Evolutionary conservation across 495 filamentous ascomycete species (phyloP), one percentile per base, ranked within the genome.

Genomic region (Aspergillus nanangensis): DNA sequence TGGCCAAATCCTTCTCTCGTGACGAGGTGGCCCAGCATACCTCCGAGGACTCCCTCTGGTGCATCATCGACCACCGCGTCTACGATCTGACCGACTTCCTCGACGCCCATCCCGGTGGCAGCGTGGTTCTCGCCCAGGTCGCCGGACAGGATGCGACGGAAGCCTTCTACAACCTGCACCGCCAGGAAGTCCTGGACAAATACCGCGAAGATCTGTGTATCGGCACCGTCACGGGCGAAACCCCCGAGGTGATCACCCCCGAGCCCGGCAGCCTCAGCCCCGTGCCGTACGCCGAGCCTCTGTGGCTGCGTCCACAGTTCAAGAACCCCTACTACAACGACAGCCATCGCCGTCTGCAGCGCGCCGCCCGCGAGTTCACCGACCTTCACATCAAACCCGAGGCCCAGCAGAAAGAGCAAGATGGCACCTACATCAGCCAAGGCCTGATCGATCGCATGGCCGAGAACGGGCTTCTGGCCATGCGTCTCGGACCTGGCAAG

Each of bases 251-350:
- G 55, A 72, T 89, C 47, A 77, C 78, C n/a, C 83, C 79, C n/a
- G 56, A 78, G 46, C 69, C 78, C 14, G 86, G 87, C 50, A 84
- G 85, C 45, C 69, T 93, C 34, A 87, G 83, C 46, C 63, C 77
- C 13, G 84, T 93, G 0, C 88, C 88, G 17, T 92, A 93, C 52
- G 86, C 82, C 24, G 88, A 92, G 62, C 84, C 86, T 3, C 66
- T 87, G 39, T 95, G 89, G 89, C 70, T 93, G 48, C 78, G 80
- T 2, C 86, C 84, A 1, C 72, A 80, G 54, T 93, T 90, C 75
- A 87, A 84, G 66, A 84, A 73, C 44, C 88, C 88, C 8, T 95
- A 91, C 65, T 95, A 80, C 74, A 88, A 80, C 34, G 87, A 90
- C 18, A 83, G 76, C 49, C 88, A 95, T 60, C 70, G 80, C 21